Percentiles rank a stretch among this genome's conserved stretches.
Conservation (phyloP, 2,329 filamentous ascomycete species). For the Sporothrix mexicana region DNA sequence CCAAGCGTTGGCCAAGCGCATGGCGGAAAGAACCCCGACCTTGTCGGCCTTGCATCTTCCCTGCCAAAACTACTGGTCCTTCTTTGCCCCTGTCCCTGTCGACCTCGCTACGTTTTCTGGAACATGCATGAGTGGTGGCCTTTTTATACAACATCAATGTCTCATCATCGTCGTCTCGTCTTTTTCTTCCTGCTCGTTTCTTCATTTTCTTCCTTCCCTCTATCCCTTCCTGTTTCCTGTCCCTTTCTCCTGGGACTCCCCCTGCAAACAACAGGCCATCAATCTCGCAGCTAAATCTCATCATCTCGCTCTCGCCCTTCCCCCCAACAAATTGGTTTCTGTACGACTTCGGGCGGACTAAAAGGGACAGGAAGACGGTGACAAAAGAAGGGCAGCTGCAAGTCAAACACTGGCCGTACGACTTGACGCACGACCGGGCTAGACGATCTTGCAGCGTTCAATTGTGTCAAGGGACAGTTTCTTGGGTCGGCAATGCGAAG, state of each 20-base stretch:
- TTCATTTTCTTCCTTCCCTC: too few relatives aligned
- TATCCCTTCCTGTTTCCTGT: neutral
- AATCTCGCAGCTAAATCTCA: conserved; percentile 12
- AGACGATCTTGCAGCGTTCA: conserved; percentile 26
- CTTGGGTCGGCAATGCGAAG: neutral
- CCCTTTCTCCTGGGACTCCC: neutral
- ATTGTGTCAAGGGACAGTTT: neutral
- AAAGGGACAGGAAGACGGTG: neutral
- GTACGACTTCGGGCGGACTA: neutral
- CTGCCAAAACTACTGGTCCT: neutral
- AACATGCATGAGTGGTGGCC: conserved; percentile 29
- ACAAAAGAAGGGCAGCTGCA: neutral
- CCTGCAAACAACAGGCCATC: neutral
- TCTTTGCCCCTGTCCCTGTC: conserved; percentile 4
- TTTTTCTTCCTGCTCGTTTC: neutral
- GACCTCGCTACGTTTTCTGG: conserved; percentile 31
- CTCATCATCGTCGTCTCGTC: neutral
- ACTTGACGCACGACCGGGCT: conserved; percentile 18
- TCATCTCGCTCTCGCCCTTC: conserved; percentile 13
- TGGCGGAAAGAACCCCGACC: conserved; percentile 4
- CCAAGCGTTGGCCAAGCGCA: neutral
- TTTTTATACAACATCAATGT: neutral
- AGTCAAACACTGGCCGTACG: neutral
- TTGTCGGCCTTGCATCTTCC: neutral
- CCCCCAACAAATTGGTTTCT: conserved; percentile 5